Base-by-base conservation (phyloP, 2,329 filamentous ascomycete species). In the Nigrograna mackinnonii region DNA sequence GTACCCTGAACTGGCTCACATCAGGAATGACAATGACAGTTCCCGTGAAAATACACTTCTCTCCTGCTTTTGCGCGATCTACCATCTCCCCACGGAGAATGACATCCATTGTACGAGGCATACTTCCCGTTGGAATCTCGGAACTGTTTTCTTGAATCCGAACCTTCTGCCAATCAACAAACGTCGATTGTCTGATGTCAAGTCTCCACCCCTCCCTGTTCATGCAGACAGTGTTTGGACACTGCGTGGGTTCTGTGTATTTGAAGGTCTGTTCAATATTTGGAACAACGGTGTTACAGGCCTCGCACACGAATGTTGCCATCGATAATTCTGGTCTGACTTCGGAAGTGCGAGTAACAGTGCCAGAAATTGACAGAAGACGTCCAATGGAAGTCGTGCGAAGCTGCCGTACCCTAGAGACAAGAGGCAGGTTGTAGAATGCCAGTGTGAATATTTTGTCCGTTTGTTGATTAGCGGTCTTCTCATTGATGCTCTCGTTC, bases 151-250 rank as follows among this genome's bases (percentile, higher is more conserved):
- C 94, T 71, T 99, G 94, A 48, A 97, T 90, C 50, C 95, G 88
- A 18, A 97, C 91, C 68, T 97, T 97, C 67, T 99, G 94, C 94
- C 94, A 99, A 72, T 99, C 94, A 48, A 99, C 88, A 66, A 99
- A 99, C 0, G 91, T 97, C 68, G 91, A 96, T 68, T 95, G 92
- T 32, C 90, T 82, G 60, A 99, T 96, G 58, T 99, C 92, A n/a
- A 99, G 74, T 53, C 91, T 85, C 94, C 94, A 99, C n/a, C 88
- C 90, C 44, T 86, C 76, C 19, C 94, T 85, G 72, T 99, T 99
- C 58, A 85, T 85, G 67, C 94, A 99, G 5, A 81, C 87, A 19
- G 76, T 67, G 63, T 97, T 97, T 7, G 94, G 92, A 57, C 94
- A 99, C 73, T 96, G 90, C 3, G 91, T 92, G 1, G 94, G 94